phyloP scores from a whole-genome alignment of 2,329 filamentous ascomycete genomes.

The Cercospora citrullina region DNA sequence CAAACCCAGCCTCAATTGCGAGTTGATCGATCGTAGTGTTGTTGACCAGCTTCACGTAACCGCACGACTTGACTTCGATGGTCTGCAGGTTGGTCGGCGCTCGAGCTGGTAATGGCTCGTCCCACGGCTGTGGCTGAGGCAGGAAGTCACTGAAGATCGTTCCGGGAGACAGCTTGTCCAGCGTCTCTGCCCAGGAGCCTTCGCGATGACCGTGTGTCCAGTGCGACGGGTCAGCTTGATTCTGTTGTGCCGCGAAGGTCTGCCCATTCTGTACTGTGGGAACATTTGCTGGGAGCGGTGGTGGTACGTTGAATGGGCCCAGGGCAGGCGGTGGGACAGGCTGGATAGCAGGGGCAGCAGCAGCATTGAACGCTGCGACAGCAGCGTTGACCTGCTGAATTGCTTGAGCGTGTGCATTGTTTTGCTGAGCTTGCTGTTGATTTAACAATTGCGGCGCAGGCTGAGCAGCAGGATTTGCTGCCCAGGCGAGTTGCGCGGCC shows the following conservation, averaged over 20 bases:
- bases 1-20: conserved; percentile 33
- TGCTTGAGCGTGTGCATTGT: neutral
- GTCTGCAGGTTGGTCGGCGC: conserved; percentile 40
- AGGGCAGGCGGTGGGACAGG: neutral
- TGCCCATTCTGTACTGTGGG: conserved; percentile 1
- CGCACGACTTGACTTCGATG: conserved; percentile 61
- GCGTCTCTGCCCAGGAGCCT: conserved; percentile 53
- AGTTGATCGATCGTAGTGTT: conserved; percentile 38
- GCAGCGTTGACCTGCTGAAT: neutral
- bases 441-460: neutral
- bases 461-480: neutral
- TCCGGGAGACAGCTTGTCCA: conserved; percentile 54
- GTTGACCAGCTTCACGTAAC: conserved; percentile 54
- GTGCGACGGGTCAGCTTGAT: conserved; percentile 32
- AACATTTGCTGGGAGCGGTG: neutral
- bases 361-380: neutral
- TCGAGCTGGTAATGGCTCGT: conserved; percentile 29
- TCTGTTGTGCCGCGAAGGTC: neutral
- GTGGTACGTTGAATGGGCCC: neutral
- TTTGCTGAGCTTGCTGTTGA: neutral
- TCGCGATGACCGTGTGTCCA: conserved; percentile 41
- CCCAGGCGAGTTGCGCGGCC: neutral
- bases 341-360: neutral
- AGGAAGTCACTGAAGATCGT: conserved; percentile 46
- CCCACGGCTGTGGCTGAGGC: conserved; percentile 35